Evolutionary conservation across 1,284 basidiomycete species (phyloP), one percentile per base, ranked within the genome.

Genomic region (Omphalotus olearius): DNA sequence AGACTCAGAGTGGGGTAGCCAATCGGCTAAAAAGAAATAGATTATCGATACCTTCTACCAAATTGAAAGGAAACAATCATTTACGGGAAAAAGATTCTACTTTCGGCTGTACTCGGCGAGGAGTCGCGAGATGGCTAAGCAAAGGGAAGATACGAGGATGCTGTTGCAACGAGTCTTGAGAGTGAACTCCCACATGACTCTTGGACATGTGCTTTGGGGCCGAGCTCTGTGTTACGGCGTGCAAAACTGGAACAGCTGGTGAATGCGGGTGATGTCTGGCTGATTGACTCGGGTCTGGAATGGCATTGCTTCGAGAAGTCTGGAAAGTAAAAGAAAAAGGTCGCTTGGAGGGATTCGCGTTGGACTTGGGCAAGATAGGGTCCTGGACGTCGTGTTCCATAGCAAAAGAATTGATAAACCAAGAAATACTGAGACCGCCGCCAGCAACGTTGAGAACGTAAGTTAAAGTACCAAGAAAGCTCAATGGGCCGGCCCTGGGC

Each of bases 111-210:
- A 43, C 14, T 38, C 44, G 43, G 33, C 45, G 50, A 41, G 50
- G 50, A 40, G 50, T 51, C n/a, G 39, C 28, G 35, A 37, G 39
- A 38, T 28, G n/a, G 14, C 37, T 33, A 17, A 10, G 10, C 20
- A 36, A 37, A 9, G 50, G 50, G 40, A 51, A 51, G 26, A 51
- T 51, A 16, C 44, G 42, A 10, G 38, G 50, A 28, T 39, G 43
- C 2, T 23, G 37, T 10, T 45, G 50, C 26, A 35, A 26, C 35
- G 43, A 16, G 14, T 26, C 14, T 7, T 37, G 42, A 28, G 50
- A 38, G 1, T 26, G 20, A 6, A 16, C 20, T 17, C 35, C 16
- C n/a, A 20, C 30, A 37, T 43, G 13, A 36, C 17, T 20, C 23
- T 50, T 50, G 6, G 18, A 18, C 6, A 7, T 14, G 18, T 43